phyloP scores from a whole-genome alignment of 768 basidiomycete genomes.

The Clathrus columnatus region DNA sequence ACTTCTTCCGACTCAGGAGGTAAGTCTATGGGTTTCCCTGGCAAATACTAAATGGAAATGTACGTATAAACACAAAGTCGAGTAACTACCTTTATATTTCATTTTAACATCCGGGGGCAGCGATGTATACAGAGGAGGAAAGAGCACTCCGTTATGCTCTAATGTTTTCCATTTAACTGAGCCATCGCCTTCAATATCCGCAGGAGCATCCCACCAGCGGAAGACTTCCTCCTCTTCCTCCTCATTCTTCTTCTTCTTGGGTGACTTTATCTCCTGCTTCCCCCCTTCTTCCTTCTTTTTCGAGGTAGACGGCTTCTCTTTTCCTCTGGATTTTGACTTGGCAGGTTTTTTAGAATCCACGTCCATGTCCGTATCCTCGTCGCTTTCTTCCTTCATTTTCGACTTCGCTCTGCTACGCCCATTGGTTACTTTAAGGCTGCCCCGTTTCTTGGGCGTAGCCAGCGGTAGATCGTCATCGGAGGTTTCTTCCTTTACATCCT shows the following conservation, averaged over 20 bases:
- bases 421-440: not conserved
- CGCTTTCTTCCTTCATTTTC: slow-evolving; percentile 17
- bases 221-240: slow-evolving; percentile 68
- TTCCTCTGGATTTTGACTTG: slow-evolving; percentile 33
- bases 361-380: not conserved
- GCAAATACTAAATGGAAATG: not conserved
- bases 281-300: slow-evolving; percentile 36
- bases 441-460: slow-evolving; percentile 17
- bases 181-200: slow-evolving; percentile 60
- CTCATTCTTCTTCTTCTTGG: slow-evolving; percentile 46
- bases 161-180: slow-evolving; percentile 90
- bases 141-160: slow-evolving; percentile 89
- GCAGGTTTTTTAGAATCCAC: slow-evolving; percentile 28
- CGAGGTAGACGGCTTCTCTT: slow-evolving; percentile 40
- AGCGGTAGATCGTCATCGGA: slow-evolving; percentile 26
- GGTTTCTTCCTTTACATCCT: slow-evolving; percentile 18
- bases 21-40: slow-evolving; percentile 73
- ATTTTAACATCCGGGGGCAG: slow-evolving; percentile 80
- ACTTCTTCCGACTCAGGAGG: slow-evolving; percentile 90
- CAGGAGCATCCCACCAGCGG: slow-evolving; percentile 62
- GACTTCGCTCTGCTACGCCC: slow-evolving; percentile 14
- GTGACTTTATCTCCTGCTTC: slow-evolving; percentile 38
- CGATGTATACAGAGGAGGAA: slow-evolving; percentile 89
- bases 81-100: slow-evolving; percentile 75
- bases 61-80: not conserved